phyloP scores from a whole-genome alignment of 139 green algal genomes.

The Chlamydomonas incerta region DNA sequence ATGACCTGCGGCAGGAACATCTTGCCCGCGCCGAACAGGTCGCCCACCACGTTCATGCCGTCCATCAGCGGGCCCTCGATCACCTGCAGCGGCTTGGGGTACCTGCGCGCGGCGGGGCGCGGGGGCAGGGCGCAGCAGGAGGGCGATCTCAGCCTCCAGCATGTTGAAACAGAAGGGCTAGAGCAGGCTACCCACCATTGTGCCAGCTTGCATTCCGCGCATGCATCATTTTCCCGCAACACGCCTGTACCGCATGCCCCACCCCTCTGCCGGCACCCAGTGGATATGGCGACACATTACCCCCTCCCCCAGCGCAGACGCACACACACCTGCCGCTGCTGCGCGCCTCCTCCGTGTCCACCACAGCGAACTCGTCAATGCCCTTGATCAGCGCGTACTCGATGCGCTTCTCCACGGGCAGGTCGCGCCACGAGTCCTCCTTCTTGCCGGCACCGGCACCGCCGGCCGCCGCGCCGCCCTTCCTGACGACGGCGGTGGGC shows the following conservation, averaged over 20 bases:
- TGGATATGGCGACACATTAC: no score
- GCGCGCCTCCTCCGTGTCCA: constrained; percentile 95
- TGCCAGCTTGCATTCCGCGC: no score
- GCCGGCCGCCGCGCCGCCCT: constrained; percentile 53
- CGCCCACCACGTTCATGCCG: constrained; percentile 99
- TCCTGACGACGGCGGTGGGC: constrained; percentile 83
- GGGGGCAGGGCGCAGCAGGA: no score
- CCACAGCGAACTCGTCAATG: constrained; percentile 92
- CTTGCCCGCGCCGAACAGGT: constrained; percentile 98
- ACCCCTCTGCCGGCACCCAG: no score
- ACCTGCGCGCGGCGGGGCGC: constrained; percentile 47
- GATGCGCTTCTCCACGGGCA: constrained; percentile 89
- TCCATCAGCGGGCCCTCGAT: constrained; percentile 99
- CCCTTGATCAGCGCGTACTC: constrained; percentile 97
- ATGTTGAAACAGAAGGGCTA: no score
- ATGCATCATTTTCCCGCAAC: no score
- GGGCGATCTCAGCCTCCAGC: no score
- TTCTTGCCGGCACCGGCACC: constrained; percentile 35
- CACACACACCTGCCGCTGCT: constrained; percentile 71
- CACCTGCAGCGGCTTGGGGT: constrained; percentile 88
- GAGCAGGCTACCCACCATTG: no score
- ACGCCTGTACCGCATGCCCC: no score
- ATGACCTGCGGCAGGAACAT: constrained; percentile 99
- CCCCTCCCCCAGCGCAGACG: background rate
- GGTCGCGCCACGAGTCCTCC: constrained; percentile 84